Percentiles rank a stretch among this genome's conserved stretches.
phyloP scores from a whole-genome alignment of 1,284 basidiomycete genomes.

The Leccinum solheimii region DNA sequence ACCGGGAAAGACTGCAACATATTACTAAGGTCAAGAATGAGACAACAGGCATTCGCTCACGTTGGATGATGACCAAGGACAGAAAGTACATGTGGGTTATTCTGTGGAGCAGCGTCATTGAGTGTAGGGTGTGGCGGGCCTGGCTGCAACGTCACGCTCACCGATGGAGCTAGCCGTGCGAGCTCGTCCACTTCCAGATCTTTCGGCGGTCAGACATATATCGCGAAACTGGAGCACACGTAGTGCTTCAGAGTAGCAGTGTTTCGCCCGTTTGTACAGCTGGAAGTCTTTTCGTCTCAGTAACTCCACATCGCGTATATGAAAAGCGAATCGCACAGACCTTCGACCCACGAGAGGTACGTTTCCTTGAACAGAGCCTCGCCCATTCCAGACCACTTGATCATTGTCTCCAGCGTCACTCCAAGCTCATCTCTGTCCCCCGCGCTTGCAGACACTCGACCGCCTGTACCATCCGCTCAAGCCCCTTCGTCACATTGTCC shows the following conservation, averaged over 20 bases:
- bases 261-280: slow-evolving; percentile 75
- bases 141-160: too few relatives aligned
- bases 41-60: slow-evolving; percentile 41
- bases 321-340: slow-evolving; percentile 40
- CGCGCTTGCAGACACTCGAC: slow-evolving; percentile 51
- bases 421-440: slow-evolving; percentile 47
- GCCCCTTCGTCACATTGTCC: slow-evolving; percentile 45
- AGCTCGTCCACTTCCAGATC: slow-evolving; percentile 66
- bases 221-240: slow-evolving; percentile 74
- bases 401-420: slow-evolving; percentile 72
- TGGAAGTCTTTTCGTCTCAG: slow-evolving; percentile 54
- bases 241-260: slow-evolving; percentile 77
- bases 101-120: too few relatives aligned
- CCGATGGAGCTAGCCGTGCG: slow-evolving; percentile 47
- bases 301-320: not conserved
- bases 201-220: slow-evolving; percentile 52
- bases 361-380: slow-evolving; percentile 59
- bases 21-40: slow-evolving; percentile 9
- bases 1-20: slow-evolving; percentile 71
- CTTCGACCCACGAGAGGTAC: slow-evolving; percentile 77
- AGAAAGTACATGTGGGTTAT: too few relatives aligned
- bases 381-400: slow-evolving; percentile 60
- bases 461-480: slow-evolving; percentile 50
- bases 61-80: slow-evolving; percentile 50
- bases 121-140: too few relatives aligned